These are phyloP conservation scores for Saccharomycopsis fibuligera DNA, from an alignment of 805 yeast species.

Conservation along the genomic window DNA sequence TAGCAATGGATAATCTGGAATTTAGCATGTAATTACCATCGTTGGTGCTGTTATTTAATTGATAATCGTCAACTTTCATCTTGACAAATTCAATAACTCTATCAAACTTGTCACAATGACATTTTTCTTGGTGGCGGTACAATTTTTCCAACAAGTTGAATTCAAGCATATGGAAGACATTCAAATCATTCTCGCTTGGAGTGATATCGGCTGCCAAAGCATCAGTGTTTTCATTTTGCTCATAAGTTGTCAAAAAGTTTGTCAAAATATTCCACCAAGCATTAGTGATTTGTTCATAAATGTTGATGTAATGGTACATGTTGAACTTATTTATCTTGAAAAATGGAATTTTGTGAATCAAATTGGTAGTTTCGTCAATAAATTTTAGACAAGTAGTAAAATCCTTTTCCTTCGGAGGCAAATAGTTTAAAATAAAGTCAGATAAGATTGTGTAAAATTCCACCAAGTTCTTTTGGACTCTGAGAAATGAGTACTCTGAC, in stretches of 20 bases:
- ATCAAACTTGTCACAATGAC: conserved; percentile 16
- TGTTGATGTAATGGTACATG: conserved; percentile 18
- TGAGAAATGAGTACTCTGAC: conserved; percentile 69
- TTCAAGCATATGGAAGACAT: conserved; percentile 17
- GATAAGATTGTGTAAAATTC: conserved; percentile 67
- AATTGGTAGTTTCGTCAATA: conserved; percentile 51
- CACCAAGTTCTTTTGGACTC: conserved; percentile 61
- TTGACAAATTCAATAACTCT: conserved; percentile 12
- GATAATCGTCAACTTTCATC: conserved; percentile 6
- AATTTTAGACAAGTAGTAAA: conserved; percentile 51
- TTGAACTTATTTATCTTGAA: conserved; percentile 36
- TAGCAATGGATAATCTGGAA: conserved; percentile 6
- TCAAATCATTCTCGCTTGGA: conserved; percentile 13
- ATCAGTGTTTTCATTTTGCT: not conserved
- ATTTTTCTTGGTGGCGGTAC: conserved; percentile 4
- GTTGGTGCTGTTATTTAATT: not conserved
- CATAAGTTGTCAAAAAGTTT: not conserved
- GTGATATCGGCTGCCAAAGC: not conserved
- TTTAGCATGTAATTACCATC: not conserved
- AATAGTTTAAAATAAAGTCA: conserved; percentile 65
- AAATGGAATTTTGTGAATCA: conserved; percentile 59
- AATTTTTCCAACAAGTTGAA: conserved; percentile 8
- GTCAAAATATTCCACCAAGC: conserved; percentile 19
- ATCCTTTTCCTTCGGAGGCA: conserved; percentile 64
- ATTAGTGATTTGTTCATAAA: conserved; percentile 14